Evolutionary conservation across 2,329 filamentous ascomycete species (phyloP).

Genomic region (Diaporthe citri): DNA sequence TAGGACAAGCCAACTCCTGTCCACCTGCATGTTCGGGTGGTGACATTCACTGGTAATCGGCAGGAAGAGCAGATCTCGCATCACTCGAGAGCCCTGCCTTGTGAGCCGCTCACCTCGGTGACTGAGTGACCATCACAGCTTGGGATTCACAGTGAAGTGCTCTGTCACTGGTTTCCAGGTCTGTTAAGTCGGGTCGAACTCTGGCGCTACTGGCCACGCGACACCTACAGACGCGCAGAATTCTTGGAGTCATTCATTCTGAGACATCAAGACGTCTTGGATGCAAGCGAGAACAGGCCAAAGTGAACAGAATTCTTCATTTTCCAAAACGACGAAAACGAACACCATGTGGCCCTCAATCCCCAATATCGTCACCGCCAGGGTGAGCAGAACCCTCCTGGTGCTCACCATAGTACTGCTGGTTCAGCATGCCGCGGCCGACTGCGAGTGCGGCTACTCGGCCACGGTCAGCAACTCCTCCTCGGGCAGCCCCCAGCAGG

Average conservation of each 20-base stretch:
- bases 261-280: not conserved
- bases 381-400: not conserved
- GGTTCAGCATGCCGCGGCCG: conserved; percentile 49
- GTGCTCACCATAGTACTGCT: conserved; percentile 38
- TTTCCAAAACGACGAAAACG: not conserved
- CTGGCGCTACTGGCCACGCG: not conserved
- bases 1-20: not conserved
- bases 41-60: not conserved
- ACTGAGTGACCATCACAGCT: not conserved
- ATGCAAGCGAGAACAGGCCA: not conserved
- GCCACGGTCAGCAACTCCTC: conserved; percentile 57
- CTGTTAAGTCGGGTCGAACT: not conserved
- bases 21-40: not conserved
- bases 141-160: not conserved
- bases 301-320: not conserved
- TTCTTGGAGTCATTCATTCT: not conserved
- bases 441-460: conserved; percentile 81
- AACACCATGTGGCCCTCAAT: not conserved
- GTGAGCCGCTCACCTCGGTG: not conserved
- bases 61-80: not conserved
- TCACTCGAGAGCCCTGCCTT: not conserved
- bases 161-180: too few species aligned
- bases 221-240: not conserved
- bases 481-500: conserved; percentile 43
- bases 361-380: not conserved